Base-by-base conservation (phyloP, 1,284 basidiomycete species). In the Ceratobasidium sp. region DNA sequence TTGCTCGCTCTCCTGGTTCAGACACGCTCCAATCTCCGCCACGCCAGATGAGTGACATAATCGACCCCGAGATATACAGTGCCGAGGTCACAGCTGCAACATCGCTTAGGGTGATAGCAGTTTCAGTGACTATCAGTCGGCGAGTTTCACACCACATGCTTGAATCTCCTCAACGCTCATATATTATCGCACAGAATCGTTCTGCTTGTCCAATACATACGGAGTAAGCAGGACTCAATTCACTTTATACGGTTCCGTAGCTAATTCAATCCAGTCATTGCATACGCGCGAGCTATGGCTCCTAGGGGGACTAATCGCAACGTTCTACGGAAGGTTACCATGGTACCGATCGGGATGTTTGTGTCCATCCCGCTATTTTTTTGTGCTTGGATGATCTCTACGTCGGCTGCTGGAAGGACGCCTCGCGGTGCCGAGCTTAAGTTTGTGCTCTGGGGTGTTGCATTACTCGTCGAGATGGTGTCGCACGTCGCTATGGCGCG, bases 141-240 rank as follows among this genome's bases (percentile, higher is more conserved):
- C n/a, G n/a, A n/a, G n/a, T n/a, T n/a, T n/a, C n/a, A n/a, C n/a
- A n/a, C n/a, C n/a, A n/a, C n/a, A n/a, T n/a, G n/a, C n/a, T n/a
- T n/a, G n/a, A n/a, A n/a, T n/a, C n/a, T n/a, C n/a, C n/a, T n/a
- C n/a, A n/a, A n/a, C n/a, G n/a, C n/a, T n/a, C n/a, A n/a, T n/a
- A n/a, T n/a, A n/a, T n/a, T n/a, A n/a, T n/a, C n/a, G n/a, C n/a
- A n/a, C n/a, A n/a, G n/a, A n/a, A n/a, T n/a, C n/a, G n/a, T n/a
- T n/a, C n/a, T n/a, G n/a, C n/a, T 57, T 2, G 29, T 57, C 34
- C 55, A 57, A 29, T 57, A 57, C 38, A 10, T 57, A 15, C n/a
- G 55, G 20, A 27, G 55, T 43, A 13, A 57, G 55, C 29, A 4
- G n/a, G 20, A 35, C n/a, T 42, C 55, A 15, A 57, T 27, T 8